Conservation (phyloP, 176 grass and related monocot genomes). For the Oryza officinalis region DNA sequence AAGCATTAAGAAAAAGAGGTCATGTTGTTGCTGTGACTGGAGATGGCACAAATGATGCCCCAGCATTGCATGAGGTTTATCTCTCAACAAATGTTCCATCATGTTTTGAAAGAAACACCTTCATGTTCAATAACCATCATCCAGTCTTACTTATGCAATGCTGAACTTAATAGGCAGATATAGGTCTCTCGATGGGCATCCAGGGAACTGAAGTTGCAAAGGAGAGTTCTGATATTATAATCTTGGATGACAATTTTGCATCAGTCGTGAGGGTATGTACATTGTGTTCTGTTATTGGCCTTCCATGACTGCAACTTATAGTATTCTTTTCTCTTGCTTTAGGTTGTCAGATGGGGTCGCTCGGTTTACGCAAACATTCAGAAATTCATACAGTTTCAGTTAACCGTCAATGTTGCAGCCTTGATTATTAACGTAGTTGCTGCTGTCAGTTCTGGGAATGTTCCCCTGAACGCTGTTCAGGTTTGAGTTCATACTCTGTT, state of each 20-base stretch:
- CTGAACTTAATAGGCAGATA: conserved; percentile 76
- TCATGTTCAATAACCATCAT: conserved; percentile 18
- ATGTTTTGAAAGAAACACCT: conserved; percentile 11
- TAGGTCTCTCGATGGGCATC: conserved; percentile 98
- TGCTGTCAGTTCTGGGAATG: conserved; percentile 78
- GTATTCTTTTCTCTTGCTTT: conserved; percentile 39
- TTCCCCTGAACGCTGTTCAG: conserved; percentile 97
- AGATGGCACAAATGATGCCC: conserved; percentile 97
- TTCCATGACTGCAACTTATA: not conserved
- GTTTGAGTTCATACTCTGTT: conserved; percentile 41
- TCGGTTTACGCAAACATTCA: conserved; percentile 97
- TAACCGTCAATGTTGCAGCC: conserved; percentile 90
- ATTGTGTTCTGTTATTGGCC: not conserved
- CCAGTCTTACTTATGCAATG: conserved; percentile 28
- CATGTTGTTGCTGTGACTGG: conserved; percentile 97
- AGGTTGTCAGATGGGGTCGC: conserved; percentile 96
- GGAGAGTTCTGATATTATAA: conserved; percentile 99
- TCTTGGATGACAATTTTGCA: conserved; percentile 97
- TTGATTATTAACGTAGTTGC: conserved; percentile 92
- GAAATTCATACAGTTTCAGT: conserved; percentile 98
- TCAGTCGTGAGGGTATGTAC: conserved; percentile 75
- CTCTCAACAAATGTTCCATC: not conserved
- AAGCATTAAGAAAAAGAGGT: conserved; percentile 63
- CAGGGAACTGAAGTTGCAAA: conserved; percentile 98
- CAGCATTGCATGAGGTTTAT: conserved; percentile 87